These are phyloP conservation scores for Aspergillus fijiensis DNA, from an alignment of 2,329 filamentous ascomycete genomes.

Conservation along the genomic window DNA sequence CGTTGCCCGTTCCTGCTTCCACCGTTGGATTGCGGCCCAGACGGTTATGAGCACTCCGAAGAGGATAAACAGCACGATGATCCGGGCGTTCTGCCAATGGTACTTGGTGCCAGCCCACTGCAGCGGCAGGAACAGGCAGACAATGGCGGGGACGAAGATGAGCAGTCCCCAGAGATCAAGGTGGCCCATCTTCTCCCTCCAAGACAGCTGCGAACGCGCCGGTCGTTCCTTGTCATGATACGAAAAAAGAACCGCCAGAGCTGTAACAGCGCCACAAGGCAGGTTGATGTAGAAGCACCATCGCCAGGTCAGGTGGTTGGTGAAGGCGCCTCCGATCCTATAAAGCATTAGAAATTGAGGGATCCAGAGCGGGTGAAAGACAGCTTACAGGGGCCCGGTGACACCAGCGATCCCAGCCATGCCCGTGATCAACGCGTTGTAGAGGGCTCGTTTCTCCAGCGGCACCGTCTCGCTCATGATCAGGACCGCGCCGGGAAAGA, in stretches of 20 bases:
- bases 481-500: conserved; percentile 33
- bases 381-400: conserved; percentile 26
- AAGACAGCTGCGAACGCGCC: conserved; percentile 32
- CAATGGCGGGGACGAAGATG: conserved; percentile 52
- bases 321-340: conserved; percentile 35
- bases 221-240: background rate
- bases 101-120: conserved; percentile 58
- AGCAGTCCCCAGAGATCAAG: conserved; percentile 49
- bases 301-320: conserved; percentile 40
- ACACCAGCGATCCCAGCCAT: conserved; percentile 35
- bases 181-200: no score
- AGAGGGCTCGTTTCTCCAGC: conserved; percentile 31
- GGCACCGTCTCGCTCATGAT: conserved; percentile 35
- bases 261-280: background rate
- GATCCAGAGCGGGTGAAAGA: no score
- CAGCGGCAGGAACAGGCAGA: conserved; percentile 56
- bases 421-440: conserved; percentile 31
- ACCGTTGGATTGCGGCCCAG: conserved; percentile 14
- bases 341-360: no score
- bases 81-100: conserved; percentile 49
- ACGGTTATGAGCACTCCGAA: conserved; percentile 43
- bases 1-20: conserved; percentile 8
- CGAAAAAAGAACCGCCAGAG: background rate
- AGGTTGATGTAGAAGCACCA: conserved; percentile 45
- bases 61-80: conserved; percentile 55